Evolutionary conservation across 306 rosid species (phyloP).

Genomic region (Oemleria cerasiformis): DNA sequence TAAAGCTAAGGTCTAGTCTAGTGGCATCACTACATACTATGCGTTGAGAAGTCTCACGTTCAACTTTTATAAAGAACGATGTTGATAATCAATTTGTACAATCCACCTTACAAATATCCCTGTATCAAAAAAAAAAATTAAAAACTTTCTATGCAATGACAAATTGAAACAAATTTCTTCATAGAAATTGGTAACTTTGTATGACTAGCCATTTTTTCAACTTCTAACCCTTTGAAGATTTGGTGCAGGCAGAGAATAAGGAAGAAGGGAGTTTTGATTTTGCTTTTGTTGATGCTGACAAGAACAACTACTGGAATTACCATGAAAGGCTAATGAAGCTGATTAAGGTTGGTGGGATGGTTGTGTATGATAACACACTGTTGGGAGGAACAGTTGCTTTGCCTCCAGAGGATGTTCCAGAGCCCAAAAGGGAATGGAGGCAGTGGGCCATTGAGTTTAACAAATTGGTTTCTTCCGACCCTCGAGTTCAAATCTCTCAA

Average conservation of each 20-base stretch:
- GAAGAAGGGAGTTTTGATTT: slow-evolving; percentile 44
- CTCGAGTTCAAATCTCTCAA: slow-evolving; percentile 33
- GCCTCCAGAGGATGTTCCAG: not conserved
- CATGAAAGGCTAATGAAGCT: slow-evolving; percentile 46
- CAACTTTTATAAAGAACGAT: too few relatives aligned
- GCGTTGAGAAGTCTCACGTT: too few relatives aligned
- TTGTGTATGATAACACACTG: slow-evolving; percentile 51
- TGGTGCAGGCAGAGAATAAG: slow-evolving; percentile 35
- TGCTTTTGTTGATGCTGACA: slow-evolving; percentile 58
- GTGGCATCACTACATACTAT: too few relatives aligned
- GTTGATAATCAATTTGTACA: too few relatives aligned
- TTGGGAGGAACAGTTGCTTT: slow-evolving; percentile 41
- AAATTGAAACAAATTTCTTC: too few relatives aligned
- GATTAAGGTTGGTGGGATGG: slow-evolving; percentile 51
- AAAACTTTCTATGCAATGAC: too few relatives aligned
- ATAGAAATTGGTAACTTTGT: not conserved
- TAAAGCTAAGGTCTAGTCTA: too few relatives aligned
- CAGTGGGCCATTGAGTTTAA: not conserved
- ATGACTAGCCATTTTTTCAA: not conserved
- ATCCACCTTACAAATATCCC: too few relatives aligned
- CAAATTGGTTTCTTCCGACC: not conserved
- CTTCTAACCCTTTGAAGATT: not conserved
- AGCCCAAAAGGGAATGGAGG: not conserved
- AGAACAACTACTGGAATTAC: slow-evolving; percentile 49
- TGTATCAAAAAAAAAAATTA: too few relatives aligned